Evolutionary conservation across 805 yeast species (phyloP), one percentile per base, ranked within the genome.

Genomic region (Grigorovia yakushimaensis): DNA sequence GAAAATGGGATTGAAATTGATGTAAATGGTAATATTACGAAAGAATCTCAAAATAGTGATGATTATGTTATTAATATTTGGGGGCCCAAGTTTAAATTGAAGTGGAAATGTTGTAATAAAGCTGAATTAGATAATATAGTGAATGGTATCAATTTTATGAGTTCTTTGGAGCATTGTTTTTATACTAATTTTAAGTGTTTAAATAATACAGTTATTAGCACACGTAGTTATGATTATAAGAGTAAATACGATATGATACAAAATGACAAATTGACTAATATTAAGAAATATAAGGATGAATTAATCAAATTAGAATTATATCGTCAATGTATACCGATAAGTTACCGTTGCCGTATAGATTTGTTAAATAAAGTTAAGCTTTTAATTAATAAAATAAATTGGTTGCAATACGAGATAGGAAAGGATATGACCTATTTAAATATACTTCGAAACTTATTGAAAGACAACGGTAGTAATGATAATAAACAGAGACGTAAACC

Each of bases 121-220:
- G 62, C 62, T 20, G 85, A 79, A 39, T 65, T 74, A 62, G 57
- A 63, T n/a, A 73, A 74, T 20, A 83, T 89, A 89, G 71, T 81
- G 38, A 68, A 67, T 33, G 61, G 75, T 7, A 76, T 62, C 13
- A 61, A 64, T 40, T 43, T 60, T 18, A 45, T 55, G 40, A 60
- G 62, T 49, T 49, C 67, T 30, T 38, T 43, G 47, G 55, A 55
- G 52, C 48, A 60, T 23, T 60, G 56, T 49, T 33, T 33, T 17
- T 55, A 24, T 47, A 51, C 50, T 43, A 58, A 50, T 46, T 49
- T 56, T 2, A 51, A 49, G n/a, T 46, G 55, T 18, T 52, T 70
- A 8, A 57, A 62, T 39, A 57, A 57, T 49, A 73, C 61, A 39
- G 52, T 57, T 0, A 48, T 55, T 27, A 58, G 60, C 27, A 52